These are phyloP conservation scores for Penicillium sp. DNA, from an alignment of 2,329 filamentous ascomycete genomes.

Conservation along the genomic window DNA sequence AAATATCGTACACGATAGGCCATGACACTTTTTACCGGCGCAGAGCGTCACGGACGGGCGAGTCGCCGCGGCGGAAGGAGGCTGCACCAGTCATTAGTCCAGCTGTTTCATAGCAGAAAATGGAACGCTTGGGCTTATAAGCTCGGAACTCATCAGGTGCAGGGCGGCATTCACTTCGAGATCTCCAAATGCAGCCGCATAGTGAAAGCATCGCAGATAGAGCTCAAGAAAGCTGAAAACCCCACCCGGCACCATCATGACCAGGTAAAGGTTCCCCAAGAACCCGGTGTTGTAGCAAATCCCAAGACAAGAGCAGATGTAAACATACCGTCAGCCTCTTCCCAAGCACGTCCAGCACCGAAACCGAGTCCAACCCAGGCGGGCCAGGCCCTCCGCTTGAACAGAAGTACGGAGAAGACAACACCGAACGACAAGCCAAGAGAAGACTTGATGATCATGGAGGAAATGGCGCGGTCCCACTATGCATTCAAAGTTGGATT, in stretches of 20 bases:
- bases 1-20: slow-evolving; percentile 36
- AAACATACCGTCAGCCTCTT: slow-evolving; percentile 84
- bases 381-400: slow-evolving; percentile 97
- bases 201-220: neutral
- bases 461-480: slow-evolving; percentile 99
- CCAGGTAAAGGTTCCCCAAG: neutral
- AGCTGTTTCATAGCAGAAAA: neutral
- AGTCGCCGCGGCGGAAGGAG: slow-evolving; percentile 44
- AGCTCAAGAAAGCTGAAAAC: neutral
- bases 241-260: neutral
- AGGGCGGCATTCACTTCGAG: neutral
- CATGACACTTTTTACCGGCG: slow-evolving; percentile 30
- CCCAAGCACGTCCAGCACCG: slow-evolving; percentile 92
- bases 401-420: slow-evolving; percentile 95
- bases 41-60: slow-evolving; percentile 37
- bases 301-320: slow-evolving; percentile 6
- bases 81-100: slow-evolving; percentile 27
- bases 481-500: slow-evolving; percentile 40
- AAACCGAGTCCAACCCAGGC: slow-evolving; percentile 94
- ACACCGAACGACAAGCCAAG: slow-evolving; percentile 96
- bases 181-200: neutral
- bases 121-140: neutral
- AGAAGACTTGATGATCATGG: slow-evolving; percentile 91
- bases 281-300: neutral
- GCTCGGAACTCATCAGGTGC: neutral